Evolutionary conservation across 1,139 yeast genomes (phyloP), one percentile per base, ranked within the genome.

Genomic region (Yamadazyma triangularis): DNA sequence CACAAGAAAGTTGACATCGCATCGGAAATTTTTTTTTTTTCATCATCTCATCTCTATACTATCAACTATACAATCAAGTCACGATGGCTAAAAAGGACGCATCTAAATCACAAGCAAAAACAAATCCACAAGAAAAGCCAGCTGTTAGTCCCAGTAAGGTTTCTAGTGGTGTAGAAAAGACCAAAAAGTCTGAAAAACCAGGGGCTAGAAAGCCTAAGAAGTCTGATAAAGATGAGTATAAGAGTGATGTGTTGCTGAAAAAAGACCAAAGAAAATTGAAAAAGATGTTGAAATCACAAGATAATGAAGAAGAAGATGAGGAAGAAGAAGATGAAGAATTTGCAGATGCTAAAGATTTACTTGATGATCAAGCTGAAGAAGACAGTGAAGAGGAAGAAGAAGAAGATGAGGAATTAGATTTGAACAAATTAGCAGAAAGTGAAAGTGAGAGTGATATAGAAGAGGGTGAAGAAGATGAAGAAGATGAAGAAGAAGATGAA

Each of bases 241-340:
- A 71, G 41, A 69, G 79, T 44, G 49, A 53, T 25, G 51, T 54
- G 10, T 65, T 67, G 41, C 79, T 86, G 30, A 79, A 77, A 58
- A 81, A 79, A 47, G 86, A 79, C 33, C 70, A 68, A 52, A 74
- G 86, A 59, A 65, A 68, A 51, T 58, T 78, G 55, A 79, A 77
- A 66, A 78, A 79, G 56, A 51, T 64, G 38, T 41, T 51, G 48
- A 42, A 45, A 34, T 47, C 45, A 29, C 39, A 39, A 29, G 46
- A 42, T 23, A 50, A 42, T 19, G 50, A 45, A 13, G 53, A 42
- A 15, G 53, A 40, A 13, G 53, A 44, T 20, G 50, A 40, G 15
- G 48, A 34, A n/a, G 51, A 44, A 24, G 51, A 42, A 26, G 51
- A 35, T 16, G 56, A 46, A 23, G 60, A 47, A 13, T 60, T 48